phyloP scores from a whole-genome alignment of 805 yeast species.

The Saccharomycopsis olivae region DNA sequence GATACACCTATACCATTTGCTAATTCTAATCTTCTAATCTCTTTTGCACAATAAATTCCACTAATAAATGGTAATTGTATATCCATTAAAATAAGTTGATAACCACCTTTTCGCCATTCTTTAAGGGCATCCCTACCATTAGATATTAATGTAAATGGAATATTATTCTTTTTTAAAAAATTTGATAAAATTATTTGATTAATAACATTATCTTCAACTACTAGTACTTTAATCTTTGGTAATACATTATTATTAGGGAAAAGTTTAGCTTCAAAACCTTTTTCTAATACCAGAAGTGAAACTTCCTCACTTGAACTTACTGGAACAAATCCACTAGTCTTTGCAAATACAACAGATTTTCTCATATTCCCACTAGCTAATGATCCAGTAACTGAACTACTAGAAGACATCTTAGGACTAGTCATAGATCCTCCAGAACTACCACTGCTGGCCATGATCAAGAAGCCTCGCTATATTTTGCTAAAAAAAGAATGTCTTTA shows the following conservation, averaged over 20 bases:
- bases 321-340: no score
- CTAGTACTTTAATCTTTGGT: constrained; percentile 81
- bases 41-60: constrained; percentile 91
- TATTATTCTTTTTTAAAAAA: constrained; percentile 74
- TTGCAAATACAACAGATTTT: no score
- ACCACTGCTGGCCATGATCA: no score
- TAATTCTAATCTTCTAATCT: constrained; percentile 75
- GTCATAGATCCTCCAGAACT: no score
- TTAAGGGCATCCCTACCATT: constrained; percentile 94
- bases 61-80: constrained; percentile 93
- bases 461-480: no score
- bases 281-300: constrained; percentile 8
- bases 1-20: constrained; percentile 59
- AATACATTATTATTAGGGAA: constrained; percentile 41
- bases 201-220: constrained; percentile 93
- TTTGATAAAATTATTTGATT: constrained; percentile 88
- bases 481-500: no score
- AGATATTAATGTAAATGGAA: constrained; percentile 76
- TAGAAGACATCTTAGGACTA: no score
- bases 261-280: constrained; percentile 12
- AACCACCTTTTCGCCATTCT: constrained; percentile 90
- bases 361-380: no score
- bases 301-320: no score
- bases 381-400: no score
- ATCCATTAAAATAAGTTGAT: constrained; percentile 92